Base-by-base conservation (phyloP, 192 early-diverging fungal genomes). In the Endogone sp. region DNA sequence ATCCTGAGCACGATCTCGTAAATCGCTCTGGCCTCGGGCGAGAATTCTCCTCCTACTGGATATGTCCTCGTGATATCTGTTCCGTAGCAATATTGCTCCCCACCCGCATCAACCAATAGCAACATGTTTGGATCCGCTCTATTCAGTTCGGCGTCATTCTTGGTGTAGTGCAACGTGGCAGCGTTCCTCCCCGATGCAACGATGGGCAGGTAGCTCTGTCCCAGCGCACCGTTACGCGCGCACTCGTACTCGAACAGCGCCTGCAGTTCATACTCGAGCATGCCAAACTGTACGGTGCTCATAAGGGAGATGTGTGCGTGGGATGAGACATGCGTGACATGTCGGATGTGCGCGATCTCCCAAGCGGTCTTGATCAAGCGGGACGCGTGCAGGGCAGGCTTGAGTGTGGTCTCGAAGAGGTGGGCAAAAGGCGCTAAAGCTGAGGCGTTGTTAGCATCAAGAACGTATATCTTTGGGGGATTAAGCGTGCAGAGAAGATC, bases 1-100 rank as follows among this genome's bases (percentile, higher is more conserved):
- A 93, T 91, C 26, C 83, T 83, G 22, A 96, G 82, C 24, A 93
- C 92, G 65, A 93, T 87, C 68, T 86, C 78, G 82, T 98, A 98
- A 64, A 94, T 86, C 9, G 77, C 87, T 67, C 90, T 92, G 62
- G 86, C 89, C 69, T 91, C 85, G 24, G 81, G 77, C 13, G 88
- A 78, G 72, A 92, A 96, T 65, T 81, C 79, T 13, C 91, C 89
- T 54, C 88, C 88, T 29, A 91, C 82, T 4, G 96, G 96, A 82
- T 86, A 98, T 6, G 89, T 90, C 27, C 94, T 85, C 8, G 96
- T 98, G 69, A 98, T 95, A 62, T 98, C 96, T 28, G 87, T 89
- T 29, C 92, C 94, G 70, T 98, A 98, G 76, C 86, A 87, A n/a
- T 84, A 68, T 56, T 71, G 76, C 66, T 95, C 92, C 63, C 90